Evolutionary conservation across 352 stramenopile species (phyloP).

Genomic region (Phytophthora citrophthora): DNA sequence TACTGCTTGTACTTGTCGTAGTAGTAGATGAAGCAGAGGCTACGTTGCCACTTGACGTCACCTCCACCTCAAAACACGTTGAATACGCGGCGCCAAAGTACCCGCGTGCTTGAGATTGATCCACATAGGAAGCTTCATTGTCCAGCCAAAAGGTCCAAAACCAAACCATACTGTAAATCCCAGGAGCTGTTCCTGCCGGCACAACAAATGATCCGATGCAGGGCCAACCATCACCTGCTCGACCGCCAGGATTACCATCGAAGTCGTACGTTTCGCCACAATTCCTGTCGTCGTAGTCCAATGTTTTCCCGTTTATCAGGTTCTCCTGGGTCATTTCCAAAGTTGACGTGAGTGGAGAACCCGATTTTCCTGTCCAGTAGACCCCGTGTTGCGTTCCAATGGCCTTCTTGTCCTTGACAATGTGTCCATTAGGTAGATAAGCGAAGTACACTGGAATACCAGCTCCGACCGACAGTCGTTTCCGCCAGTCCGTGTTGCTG

Average conservation of each 20-base stretch:
- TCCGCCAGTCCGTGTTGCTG: slow-evolving; percentile 50
- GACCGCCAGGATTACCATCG: slow-evolving; percentile 45
- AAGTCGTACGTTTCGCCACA: slow-evolving; percentile 61
- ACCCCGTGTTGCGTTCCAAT: slow-evolving; percentile 61
- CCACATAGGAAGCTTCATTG: slow-evolving; percentile 48
- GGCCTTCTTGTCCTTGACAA: slow-evolving; percentile 75
- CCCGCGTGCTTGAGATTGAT: slow-evolving; percentile 48
- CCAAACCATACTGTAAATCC: slow-evolving; percentile 72
- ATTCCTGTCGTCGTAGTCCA: slow-evolving; percentile 65
- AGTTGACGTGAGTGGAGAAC: slow-evolving; percentile 49
- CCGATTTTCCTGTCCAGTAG: slow-evolving; percentile 63
- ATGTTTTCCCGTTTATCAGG: slow-evolving; percentile 51
- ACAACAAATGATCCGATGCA: slow-evolving; percentile 65
- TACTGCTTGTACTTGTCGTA: too few relatives aligned
- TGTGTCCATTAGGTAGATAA: slow-evolving; percentile 67
- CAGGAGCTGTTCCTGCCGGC: slow-evolving; percentile 44
- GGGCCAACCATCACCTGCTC: slow-evolving; percentile 62
- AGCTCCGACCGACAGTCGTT: slow-evolving; percentile 44
- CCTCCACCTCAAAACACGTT: slow-evolving; percentile 67
- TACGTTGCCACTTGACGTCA: slow-evolving; percentile 26
- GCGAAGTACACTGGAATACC: slow-evolving; percentile 52
- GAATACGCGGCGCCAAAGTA: slow-evolving; percentile 77
- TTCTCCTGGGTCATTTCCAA: slow-evolving; percentile 53
- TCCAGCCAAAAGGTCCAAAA: slow-evolving; percentile 77
- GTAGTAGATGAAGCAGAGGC: neutral